phyloP scores from a whole-genome alignment of 495 filamentous ascomycete species.

The Annulohypoxylon stygium region DNA sequence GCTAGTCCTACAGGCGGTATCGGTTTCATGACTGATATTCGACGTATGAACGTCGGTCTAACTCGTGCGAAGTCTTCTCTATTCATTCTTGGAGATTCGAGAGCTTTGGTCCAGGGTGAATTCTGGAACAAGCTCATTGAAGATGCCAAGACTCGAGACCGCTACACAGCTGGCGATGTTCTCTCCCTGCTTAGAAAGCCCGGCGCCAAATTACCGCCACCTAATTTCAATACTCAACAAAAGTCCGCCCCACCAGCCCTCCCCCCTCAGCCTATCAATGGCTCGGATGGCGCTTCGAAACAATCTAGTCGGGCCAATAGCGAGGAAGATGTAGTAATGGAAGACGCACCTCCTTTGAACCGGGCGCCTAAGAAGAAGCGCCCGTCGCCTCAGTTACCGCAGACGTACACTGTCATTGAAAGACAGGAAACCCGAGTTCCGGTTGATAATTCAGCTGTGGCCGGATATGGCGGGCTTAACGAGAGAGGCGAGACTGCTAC shows the following conservation, averaged over 20 bases:
- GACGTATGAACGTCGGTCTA: constrained; percentile 99
- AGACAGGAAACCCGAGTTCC: constrained; percentile 16
- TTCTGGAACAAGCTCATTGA: constrained; percentile 89
- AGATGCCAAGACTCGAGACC: constrained; percentile 77
- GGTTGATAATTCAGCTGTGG: constrained; percentile 5
- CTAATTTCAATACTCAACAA: constrained; percentile 31
- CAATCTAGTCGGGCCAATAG: constrained; percentile 4
- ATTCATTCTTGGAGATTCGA: constrained; percentile 94
- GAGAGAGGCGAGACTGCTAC: constrained; percentile 43
- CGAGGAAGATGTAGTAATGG: constrained; percentile 49
- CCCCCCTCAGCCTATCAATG: not conserved
- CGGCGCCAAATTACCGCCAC: constrained; percentile 38
- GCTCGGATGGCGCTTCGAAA: constrained; percentile 1
- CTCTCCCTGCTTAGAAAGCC: constrained; percentile 59
- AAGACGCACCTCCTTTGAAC: constrained; percentile 40
- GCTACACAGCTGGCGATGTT: constrained; percentile 81
- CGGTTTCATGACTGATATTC: constrained; percentile 97
- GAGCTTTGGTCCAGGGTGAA: constrained; percentile 84
- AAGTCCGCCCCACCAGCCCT: constrained; percentile 10
- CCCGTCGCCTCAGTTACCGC: constrained; percentile 44
- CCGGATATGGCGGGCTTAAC: constrained; percentile 42
- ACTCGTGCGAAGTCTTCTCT: constrained; percentile 95
- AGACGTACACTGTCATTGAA: constrained; percentile 45
- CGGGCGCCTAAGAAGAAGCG: constrained; percentile 39
- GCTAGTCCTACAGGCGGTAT: constrained; percentile 89